Evolutionary conservation across 805 yeast species (phyloP).

Genomic region (Cyberlindnera maritima): DNA sequence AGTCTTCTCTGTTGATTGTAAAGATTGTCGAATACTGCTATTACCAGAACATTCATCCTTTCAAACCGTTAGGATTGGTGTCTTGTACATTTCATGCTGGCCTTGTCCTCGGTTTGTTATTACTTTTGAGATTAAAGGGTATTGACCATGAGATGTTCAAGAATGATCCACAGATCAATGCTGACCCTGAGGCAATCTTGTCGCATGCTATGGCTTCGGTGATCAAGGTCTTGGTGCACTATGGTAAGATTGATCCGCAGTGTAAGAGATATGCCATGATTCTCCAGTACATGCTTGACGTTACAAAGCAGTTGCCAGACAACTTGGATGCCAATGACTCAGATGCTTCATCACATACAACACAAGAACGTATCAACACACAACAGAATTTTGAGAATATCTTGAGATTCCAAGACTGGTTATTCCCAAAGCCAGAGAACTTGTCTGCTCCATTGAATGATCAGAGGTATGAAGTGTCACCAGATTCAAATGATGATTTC

Average conservation of each 20-base stretch:
- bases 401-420: slow-evolving; percentile 27
- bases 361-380: slow-evolving; percentile 9
- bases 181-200: slow-evolving; percentile 16
- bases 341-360: slow-evolving; percentile 4
- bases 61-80: slow-evolving; percentile 34
- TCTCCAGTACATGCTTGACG: slow-evolving; percentile 21
- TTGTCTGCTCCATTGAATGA: neutral
- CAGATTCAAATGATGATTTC: slow-evolving; percentile 16
- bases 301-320: slow-evolving; percentile 8
- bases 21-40: slow-evolving; percentile 30
- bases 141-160: slow-evolving; percentile 21
- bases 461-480: slow-evolving; percentile 1
- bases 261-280: slow-evolving; percentile 17
- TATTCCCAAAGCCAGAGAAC: slow-evolving; percentile 20
- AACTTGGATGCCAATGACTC: neutral
- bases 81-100: slow-evolving; percentile 37
- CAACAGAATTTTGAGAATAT: slow-evolving; percentile 24
- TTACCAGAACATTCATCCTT: slow-evolving; percentile 31
- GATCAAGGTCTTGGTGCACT: slow-evolving; percentile 18
- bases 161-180: slow-evolving; percentile 16
- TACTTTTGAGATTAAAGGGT: slow-evolving; percentile 23
- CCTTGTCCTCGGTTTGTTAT: slow-evolving; percentile 33
- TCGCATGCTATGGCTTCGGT: slow-evolving; percentile 23
- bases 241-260: slow-evolving; percentile 23
- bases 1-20: slow-evolving; percentile 35